Base-by-base conservation (phyloP, 257 asterid genomes). In the Cruciata laevipes region DNA sequence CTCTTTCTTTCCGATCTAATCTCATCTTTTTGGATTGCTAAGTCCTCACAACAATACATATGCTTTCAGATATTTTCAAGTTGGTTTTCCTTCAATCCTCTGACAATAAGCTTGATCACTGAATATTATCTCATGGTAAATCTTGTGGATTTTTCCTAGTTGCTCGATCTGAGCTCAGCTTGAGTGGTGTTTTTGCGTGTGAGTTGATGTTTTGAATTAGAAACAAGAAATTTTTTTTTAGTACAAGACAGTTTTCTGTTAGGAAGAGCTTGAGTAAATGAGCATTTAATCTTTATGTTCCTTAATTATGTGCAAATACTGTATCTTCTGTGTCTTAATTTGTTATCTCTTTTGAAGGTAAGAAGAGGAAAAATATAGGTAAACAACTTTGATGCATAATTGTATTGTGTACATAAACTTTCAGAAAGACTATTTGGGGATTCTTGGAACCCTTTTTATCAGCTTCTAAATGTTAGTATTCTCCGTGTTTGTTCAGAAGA, bases 281-380 rank as follows among this genome's bases (percentile, higher is more conserved):
- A 33, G 4, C 6, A 31, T 61, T 61, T 58, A 24, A 58, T 25
- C 31, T 58, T 57, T 7, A 25, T 42, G 17, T 58, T 25, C 9
- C n/a, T 58, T 58, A 11, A 58, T 1, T 23, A 58, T 58, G 63
- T 58, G 63, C 63, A 12, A 61, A 61, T 9, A 32, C 25, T 18
- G 14, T 61, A 6, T 7, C 44, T 1, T 32, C 6, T 31, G 37
- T 61, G 38, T 35, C 24, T 61, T 14, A 44, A n/a, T 66, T 66
- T 66, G 69, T 66, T 65, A 33, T 35, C 9, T 33, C 35, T 12
- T 42, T 21, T 53, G 55, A 68, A 55, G 30, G 32, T 52, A 12
- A 51, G 63, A 32, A 31, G 24, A 9, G 7, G 12, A 20, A 3
- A 14, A 14, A 53, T 35, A 42, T n/a, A n/a, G n/a, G n/a, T n/a